These are phyloP conservation scores for Microdochium trichocladiopsis DNA, from an alignment of 2,329 filamentous ascomycete species.

Conservation along the genomic window DNA sequence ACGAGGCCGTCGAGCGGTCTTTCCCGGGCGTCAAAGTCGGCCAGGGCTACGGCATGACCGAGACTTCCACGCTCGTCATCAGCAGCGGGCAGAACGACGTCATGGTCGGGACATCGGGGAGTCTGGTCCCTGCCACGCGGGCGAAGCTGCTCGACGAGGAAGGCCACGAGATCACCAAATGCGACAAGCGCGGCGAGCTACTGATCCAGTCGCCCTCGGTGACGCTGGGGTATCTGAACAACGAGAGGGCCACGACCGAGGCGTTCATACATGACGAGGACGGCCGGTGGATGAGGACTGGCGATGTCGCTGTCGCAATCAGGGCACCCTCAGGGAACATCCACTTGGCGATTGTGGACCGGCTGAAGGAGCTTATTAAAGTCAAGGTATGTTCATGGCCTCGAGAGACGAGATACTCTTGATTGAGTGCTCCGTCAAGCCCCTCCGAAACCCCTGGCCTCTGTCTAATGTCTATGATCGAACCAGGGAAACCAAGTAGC, in stretches of 20 bases:
- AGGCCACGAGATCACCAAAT: slow-evolving; percentile 59
- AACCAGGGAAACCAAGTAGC: slow-evolving; percentile 75
- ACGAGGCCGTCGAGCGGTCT: slow-evolving; percentile 38
- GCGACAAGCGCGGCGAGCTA: slow-evolving; percentile 71
- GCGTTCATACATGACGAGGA: slow-evolving; percentile 65
- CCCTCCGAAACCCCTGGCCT: too few relatives aligned
- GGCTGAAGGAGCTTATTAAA: slow-evolving; percentile 48
- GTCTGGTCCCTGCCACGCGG: slow-evolving; percentile 56
- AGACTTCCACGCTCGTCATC: slow-evolving; percentile 65
- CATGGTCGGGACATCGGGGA: slow-evolving; percentile 65
- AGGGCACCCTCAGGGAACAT: slow-evolving; percentile 61
- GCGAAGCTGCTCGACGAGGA: slow-evolving; percentile 62
- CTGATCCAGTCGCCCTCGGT: slow-evolving; percentile 71
- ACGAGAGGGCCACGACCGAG: slow-evolving; percentile 73
- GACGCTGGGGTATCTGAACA: slow-evolving; percentile 79
- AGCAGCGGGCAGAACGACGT: slow-evolving; percentile 56
- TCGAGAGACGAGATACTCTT: too few relatives aligned
- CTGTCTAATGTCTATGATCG: too few relatives aligned
- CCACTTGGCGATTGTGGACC: slow-evolving; percentile 79
- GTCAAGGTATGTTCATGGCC: slow-evolving; percentile 37
- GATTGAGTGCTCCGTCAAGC: too few relatives aligned
- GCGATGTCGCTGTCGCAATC: slow-evolving; percentile 72
- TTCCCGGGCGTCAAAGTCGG: slow-evolving; percentile 50
- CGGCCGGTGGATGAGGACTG: slow-evolving; percentile 73
- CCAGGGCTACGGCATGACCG: slow-evolving; percentile 73